Evolutionary conservation across 1,284 basidiomycete species (phyloP), one percentile per base, ranked within the genome.

Genomic region (Tilletia walkeri): DNA sequence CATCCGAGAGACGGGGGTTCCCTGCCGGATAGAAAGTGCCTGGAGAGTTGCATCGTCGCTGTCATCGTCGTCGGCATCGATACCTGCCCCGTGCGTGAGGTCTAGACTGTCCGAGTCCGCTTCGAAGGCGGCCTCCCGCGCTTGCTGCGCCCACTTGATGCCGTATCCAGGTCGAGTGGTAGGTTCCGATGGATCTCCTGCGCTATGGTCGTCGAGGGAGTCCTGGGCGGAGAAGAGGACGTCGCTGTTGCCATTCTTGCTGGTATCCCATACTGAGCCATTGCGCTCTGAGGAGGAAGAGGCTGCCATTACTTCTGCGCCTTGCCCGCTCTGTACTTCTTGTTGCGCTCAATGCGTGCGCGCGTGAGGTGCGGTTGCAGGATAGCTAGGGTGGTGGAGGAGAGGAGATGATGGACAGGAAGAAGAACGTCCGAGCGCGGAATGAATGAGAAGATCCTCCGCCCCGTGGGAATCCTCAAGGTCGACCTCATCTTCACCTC

Each of bases 111-210:
- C 84, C 9, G 77, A 75, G 69, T 85, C 84, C 2, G 76, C 75
- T 38, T 85, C 84, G 74, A 80, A 85, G 39, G 81, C 75, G 1
- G 80, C 80, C 72, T 85, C 84, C 65, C 84, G 77, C 2, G 79
- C 81, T 1, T 81, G 72, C 14, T 72, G 68, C 20, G 77, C 78
- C 1, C 79, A 84, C n/a, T 77, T 78, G 41, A 82, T 65, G 7
- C 72, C 75, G 50, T 73, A 71, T 4, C 34, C 20, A 3, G 66
- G 59, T 24, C 54, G 30, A 56, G 48, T 68, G 7, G 54, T 61
- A 54, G 49, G 38, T 4, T 34, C 16, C 30, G 59, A 1, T 1
- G 14, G 9, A 14, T 45, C 41, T 14, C 41, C 14, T 45, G 14
- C 41, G 41, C 41, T 45, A 14, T 14, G 36, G 36, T 63, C 59